Evolutionary conservation across 179 eudicot genomes (phyloP).

Genomic region (Gypsophila paniculata): DNA sequence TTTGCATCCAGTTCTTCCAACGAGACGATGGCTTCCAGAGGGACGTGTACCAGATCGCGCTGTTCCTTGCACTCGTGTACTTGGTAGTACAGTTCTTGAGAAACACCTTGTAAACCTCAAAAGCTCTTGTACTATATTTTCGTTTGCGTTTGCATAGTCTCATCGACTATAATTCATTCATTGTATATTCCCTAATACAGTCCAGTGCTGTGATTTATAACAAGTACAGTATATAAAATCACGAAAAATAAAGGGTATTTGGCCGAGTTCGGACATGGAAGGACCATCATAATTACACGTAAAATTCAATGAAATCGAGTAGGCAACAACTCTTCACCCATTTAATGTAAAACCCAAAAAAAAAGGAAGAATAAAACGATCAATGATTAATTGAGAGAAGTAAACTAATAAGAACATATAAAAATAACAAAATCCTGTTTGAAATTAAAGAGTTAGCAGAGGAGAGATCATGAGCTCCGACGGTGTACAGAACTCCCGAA

Average conservation of each 20-base stretch:
- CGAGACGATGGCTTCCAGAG: slow-evolving; percentile 78
- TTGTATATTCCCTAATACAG: slow-evolving; percentile 15
- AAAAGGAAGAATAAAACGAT: neutral
- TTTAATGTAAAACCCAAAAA: neutral
- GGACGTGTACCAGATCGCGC: slow-evolving; percentile 76
- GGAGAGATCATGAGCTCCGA: slow-evolving; percentile 46
- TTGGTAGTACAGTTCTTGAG: slow-evolving; percentile 79
- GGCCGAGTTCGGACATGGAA: neutral
- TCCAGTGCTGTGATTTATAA: slow-evolving; percentile 1
- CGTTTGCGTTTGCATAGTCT: neutral
- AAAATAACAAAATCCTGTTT: slow-evolving; percentile 29
- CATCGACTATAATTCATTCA: no score
- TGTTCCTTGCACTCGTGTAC: slow-evolving; percentile 68
- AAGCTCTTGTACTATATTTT: no score
- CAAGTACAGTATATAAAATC: slow-evolving; percentile 13
- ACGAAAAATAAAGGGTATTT: slow-evolving; percentile 19
- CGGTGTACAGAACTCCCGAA: slow-evolving; percentile 40
- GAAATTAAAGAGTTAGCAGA: slow-evolving; percentile 30
- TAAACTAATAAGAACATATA: slow-evolving; percentile 32
- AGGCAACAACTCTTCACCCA: slow-evolving; percentile 2
- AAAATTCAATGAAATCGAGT: slow-evolving; percentile 17
- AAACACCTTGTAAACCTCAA: slow-evolving; percentile 51
- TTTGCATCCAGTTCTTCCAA: slow-evolving; percentile 72
- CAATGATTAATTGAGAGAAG: slow-evolving; percentile 21
- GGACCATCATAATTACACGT: slow-evolving; percentile 1